These are phyloP conservation scores for Xylariaceae sp. DNA, from an alignment of 2,329 filamentous ascomycete species.

Conservation along the genomic window DNA sequence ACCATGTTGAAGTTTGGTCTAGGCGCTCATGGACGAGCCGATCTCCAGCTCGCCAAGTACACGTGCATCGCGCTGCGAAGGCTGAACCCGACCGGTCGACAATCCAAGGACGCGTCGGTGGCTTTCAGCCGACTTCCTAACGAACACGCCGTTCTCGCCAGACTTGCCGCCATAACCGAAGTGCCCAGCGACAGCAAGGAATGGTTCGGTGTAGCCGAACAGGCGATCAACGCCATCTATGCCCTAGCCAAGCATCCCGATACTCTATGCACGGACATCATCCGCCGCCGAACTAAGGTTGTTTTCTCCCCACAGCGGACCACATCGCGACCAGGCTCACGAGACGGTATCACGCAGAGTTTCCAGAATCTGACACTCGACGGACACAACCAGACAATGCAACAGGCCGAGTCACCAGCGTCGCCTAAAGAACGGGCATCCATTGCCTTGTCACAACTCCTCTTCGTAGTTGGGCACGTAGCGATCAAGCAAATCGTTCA, in stretches of 20 bases:
- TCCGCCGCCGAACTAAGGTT: constrained; percentile 76
- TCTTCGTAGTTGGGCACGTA: constrained; percentile 93
- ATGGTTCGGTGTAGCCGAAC: constrained; percentile 93
- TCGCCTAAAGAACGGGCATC: constrained; percentile 61
- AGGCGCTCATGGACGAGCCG: constrained; percentile 70
- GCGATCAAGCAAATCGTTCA: constrained; percentile 99
- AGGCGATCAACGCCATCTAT: constrained; percentile 94
- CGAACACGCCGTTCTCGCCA: constrained; percentile 79
- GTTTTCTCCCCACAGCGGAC: constrained; percentile 58
- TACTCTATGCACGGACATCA: constrained; percentile 82
- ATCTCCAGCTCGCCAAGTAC: constrained; percentile 86
- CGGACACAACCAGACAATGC: constrained; percentile 31
- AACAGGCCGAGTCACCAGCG: constrained; percentile 30
- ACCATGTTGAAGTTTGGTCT: constrained; percentile 87
- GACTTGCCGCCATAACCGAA: constrained; percentile 78
- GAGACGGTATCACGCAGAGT: constrained; percentile 38
- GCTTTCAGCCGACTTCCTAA: constrained; percentile 78
- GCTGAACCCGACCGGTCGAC: constrained; percentile 80
- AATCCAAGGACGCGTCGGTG: constrained; percentile 64
- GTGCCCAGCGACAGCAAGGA: constrained; percentile 86
- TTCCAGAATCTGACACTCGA: constrained; percentile 30
- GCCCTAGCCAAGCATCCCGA: constrained; percentile 91
- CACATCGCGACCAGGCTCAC: constrained; percentile 44
- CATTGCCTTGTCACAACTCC: constrained; percentile 76
- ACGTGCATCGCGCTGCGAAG: constrained; percentile 89